Evolutionary conservation across 495 filamentous ascomycete genomes (phyloP).

Genomic region (Penicillium egyptiacum): DNA sequence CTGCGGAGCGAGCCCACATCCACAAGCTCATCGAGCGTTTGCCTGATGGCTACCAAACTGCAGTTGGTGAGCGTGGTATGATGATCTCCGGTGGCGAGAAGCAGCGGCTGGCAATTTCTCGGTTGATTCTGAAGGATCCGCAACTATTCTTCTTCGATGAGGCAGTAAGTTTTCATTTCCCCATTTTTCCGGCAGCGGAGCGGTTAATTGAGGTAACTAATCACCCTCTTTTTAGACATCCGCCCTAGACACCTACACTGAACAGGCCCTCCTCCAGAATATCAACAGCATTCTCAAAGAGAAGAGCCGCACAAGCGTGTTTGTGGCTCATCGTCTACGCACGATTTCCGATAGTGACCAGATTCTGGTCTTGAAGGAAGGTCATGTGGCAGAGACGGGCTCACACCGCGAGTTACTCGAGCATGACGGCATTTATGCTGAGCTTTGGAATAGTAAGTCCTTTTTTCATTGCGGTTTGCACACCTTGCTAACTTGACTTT

Average conservation of each 20-base stretch:
- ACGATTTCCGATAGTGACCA: conserved; percentile 93
- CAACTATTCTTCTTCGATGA: conserved; percentile 96
- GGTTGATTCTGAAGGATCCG: conserved; percentile 88
- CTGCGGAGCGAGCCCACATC: conserved; percentile 77
- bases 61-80: conserved; percentile 93
- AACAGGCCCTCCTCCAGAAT: conserved; percentile 85
- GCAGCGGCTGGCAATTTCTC: conserved; percentile 84
- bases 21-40: conserved; percentile 75
- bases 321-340: conserved; percentile 86
- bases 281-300: conserved; percentile 93
- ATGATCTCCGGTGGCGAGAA: conserved; percentile 99
- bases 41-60: conserved; percentile 86
- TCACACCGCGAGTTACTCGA: conserved; percentile 85
- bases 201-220: conserved; percentile 13
- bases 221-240: conserved; percentile 57
- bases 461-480: background rate
- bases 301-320: conserved; percentile 85
- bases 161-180: conserved; percentile 56
- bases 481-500: conserved; percentile 11
- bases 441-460: conserved; percentile 82
- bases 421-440: conserved; percentile 75
- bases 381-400: conserved; percentile 78
- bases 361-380: conserved; percentile 88
- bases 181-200: background rate
- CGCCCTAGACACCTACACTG: conserved; percentile 93